Conservation (phyloP, 1,284 basidiomycete genomes). For the Sporisorium scitamineum region DNA sequence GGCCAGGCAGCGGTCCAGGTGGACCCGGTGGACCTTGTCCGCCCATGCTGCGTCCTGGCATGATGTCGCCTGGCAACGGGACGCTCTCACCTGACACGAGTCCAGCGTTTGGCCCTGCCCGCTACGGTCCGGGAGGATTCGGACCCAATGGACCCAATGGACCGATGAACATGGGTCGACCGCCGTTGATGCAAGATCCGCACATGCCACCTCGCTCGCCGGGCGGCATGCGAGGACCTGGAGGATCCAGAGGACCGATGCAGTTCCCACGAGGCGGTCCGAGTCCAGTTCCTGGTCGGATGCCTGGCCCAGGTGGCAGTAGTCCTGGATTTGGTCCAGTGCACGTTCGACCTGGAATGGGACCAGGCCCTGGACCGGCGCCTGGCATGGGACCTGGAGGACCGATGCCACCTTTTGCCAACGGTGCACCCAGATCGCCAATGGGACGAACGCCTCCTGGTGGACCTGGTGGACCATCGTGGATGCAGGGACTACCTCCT, state of each 20-base stretch:
- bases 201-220: slow-evolving; percentile 47
- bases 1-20: slow-evolving; percentile 20
- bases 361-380: slow-evolving; percentile 20
- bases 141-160: slow-evolving; percentile 27
- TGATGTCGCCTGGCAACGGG: slow-evolving; percentile 38
- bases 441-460: slow-evolving; percentile 33
- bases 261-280: slow-evolving; percentile 40
- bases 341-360: slow-evolving; percentile 32
- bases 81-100: slow-evolving; percentile 48
- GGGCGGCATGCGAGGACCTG: slow-evolving; percentile 29
- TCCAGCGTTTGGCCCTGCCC: slow-evolving; percentile 36
- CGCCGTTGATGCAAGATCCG: slow-evolving; percentile 47
- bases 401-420: slow-evolving; percentile 39
- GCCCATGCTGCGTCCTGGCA: slow-evolving; percentile 35
- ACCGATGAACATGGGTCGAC: slow-evolving; percentile 33
- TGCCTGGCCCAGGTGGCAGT: slow-evolving; percentile 21
- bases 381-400: slow-evolving; percentile 35
- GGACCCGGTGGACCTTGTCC: slow-evolving; percentile 16
- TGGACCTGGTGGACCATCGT: slow-evolving; percentile 12
- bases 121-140: slow-evolving; percentile 26
- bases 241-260: slow-evolving; percentile 23
- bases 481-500: slow-evolving; percentile 20
- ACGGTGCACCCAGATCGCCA: slow-evolving; percentile 35
- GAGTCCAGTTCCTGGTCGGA: slow-evolving; percentile 40
- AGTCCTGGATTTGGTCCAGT: slow-evolving; percentile 39